A percentile compares a stretch with the other conserved stretches of the same genome.
Evolutionary conservation across 208 protist species (phyloP).

Genomic region (Wallacemonas sp.): DNA sequence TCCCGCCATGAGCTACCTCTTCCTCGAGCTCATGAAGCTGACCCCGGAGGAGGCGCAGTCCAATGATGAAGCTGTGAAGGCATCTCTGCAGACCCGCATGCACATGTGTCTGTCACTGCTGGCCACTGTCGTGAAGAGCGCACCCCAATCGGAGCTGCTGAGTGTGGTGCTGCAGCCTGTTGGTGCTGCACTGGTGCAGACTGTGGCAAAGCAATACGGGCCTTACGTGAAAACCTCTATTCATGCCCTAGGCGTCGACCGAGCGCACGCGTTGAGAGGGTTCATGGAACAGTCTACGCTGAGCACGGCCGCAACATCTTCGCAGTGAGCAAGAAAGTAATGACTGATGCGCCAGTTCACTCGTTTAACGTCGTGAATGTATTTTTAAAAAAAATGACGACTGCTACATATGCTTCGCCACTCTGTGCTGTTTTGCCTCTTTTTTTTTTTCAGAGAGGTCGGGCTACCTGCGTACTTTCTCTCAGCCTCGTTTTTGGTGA

Average conservation of each 20-base stretch:
- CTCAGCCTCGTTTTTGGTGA: no score
- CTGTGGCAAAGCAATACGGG: conserved; percentile 31
- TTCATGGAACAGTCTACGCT: conserved; percentile 61
- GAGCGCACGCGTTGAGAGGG: conserved; percentile 40
- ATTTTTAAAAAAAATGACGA: no score
- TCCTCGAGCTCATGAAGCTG: conserved; percentile 7
- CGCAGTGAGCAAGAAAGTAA: conserved; percentile 11
- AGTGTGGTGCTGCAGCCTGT: conserved; percentile 28
- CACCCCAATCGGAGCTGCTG: conserved; percentile 14
- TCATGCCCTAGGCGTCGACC: conserved; percentile 34
- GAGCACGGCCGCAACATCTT: neutral
- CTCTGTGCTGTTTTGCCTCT: no score
- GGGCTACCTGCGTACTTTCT: no score
- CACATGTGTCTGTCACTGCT: conserved; percentile 19
- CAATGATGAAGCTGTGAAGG: no score
- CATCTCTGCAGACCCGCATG: conserved; percentile 4
- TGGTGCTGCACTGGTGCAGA: conserved; percentile 35
- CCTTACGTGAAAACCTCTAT: conserved; percentile 47
- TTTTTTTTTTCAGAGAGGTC: no score
- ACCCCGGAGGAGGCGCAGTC: neutral
- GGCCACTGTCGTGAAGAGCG: conserved; percentile 1
- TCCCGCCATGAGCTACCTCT: conserved; percentile 19
- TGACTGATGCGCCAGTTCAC: neutral
- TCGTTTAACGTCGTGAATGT: no score
- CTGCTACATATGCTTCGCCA: no score